Conservation (phyloP, 2,329 filamentous ascomycete genomes). For the Fonsecaea pedrosoi region DNA sequence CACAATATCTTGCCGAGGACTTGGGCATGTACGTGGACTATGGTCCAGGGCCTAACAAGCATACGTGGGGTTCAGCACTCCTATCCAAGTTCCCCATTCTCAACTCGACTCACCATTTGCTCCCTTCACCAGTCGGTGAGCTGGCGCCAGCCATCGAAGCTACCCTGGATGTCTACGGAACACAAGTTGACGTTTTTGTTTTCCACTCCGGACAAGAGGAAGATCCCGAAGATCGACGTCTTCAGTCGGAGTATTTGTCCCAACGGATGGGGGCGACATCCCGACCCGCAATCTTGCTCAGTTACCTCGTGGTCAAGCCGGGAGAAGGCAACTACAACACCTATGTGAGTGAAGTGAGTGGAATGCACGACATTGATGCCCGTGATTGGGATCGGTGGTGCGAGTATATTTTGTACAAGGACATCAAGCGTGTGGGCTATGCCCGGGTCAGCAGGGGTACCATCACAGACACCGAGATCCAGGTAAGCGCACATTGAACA, state of each 20-base stretch:
- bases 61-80: constrained; percentile 93
- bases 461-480: constrained; percentile 96
- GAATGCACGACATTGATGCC: constrained; percentile 94
- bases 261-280: constrained; percentile 83
- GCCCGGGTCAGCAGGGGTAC: constrained; percentile 85
- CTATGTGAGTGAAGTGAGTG: constrained; percentile 82
- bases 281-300: constrained; percentile 82
- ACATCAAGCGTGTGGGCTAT: constrained; percentile 82
- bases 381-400: constrained; percentile 98
- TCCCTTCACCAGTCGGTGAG: constrained; percentile 92
- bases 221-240: constrained; percentile 85
- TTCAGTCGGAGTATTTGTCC: constrained; percentile 85
- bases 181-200: constrained; percentile 89
- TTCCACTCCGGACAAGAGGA: constrained; percentile 99
- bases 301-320: constrained; percentile 90
- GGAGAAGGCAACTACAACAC: constrained; percentile 95
- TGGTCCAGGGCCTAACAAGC: constrained; percentile 96
- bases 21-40: constrained; percentile 99
- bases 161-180: constrained; percentile 91
- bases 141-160: constrained; percentile 95
- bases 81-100: constrained; percentile 97
- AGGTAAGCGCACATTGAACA: constrained; percentile 62
- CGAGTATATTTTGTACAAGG: constrained; percentile 97
- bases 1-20: constrained; percentile 93
- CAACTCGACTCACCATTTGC: constrained; percentile 93